Base-by-base conservation (phyloP, 139 green algal genomes). In the Tetratostichococcus sp. region DNA sequence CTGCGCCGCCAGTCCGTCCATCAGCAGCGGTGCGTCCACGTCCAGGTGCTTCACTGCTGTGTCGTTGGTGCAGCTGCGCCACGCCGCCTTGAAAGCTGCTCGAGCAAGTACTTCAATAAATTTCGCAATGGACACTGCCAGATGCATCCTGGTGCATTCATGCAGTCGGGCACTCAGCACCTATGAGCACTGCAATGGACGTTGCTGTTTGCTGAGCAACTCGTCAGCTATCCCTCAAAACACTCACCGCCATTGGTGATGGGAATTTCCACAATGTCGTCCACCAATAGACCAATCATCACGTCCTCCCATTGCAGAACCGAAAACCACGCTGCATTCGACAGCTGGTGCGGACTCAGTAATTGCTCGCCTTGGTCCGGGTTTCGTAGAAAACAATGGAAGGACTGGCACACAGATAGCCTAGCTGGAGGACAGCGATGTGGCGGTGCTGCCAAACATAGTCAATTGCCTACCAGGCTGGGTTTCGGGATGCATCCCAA, bases 261-360 rank as follows among this genome's bases (percentile, higher is more conserved):
- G 22, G 50, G 25, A 2, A 28, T 30, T 14, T 43, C 34, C 5
- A 59, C 57, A 67, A 67, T 70, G 8, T 85, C 72, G 67, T 35
- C 30, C 59, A 87, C 73, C 75, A 92, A 68, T 66, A 87, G 57
- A 32, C 82, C 84, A 30, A 92, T 62, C 31, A 87, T 66, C 16
- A 92, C 87, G 67, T 92, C 87, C 77, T 92, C 87, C 87, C 87
- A 92, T 26, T 85, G 85, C 66, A 92, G 69, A 16, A 43, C 31
- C 22, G 43, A 32, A 65, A 69, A 86, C 82, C 87, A 92, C 14
- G 28, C 14, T 58, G 77, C 67, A 43, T n/a, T n/a, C n/a, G n/a
- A n/a, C n/a, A n/a, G n/a, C n/a, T n/a, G n/a, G n/a, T n/a, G n/a
- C n/a, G n/a, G n/a, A n/a, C n/a, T n/a, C n/a, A n/a, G n/a, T n/a